These are phyloP conservation scores for Phyllosticta citriasiana DNA, from an alignment of 2,329 filamentous ascomycete genomes.

Conservation along the genomic window DNA sequence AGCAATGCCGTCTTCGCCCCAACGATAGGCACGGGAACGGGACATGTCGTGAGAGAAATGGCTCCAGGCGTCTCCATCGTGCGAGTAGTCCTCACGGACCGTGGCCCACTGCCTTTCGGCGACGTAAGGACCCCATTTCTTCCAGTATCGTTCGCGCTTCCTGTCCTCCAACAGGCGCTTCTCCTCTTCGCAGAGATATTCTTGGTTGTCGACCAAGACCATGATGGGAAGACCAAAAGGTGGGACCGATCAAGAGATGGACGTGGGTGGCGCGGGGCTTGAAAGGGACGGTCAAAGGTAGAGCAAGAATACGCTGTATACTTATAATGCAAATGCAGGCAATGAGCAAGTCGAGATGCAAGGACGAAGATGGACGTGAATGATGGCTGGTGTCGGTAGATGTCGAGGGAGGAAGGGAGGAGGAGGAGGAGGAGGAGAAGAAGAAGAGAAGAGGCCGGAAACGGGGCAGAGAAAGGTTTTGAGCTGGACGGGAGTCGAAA, in stretches of 20 bases:
- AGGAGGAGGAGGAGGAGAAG: background rate
- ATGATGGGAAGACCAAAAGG: conserved; percentile 39
- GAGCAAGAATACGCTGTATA: background rate
- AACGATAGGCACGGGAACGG: conserved; percentile 77
- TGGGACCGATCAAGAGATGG: background rate
- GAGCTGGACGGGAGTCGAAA: background rate
- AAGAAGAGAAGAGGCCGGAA: background rate
- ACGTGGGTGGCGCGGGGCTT: background rate
- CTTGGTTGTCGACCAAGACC: conserved; percentile 82
- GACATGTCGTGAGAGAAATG: conserved; percentile 93
- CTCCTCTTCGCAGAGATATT: conserved; percentile 84
- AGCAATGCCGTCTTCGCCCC: conserved; percentile 95
- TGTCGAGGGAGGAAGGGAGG: background rate
- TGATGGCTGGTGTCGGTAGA: background rate
- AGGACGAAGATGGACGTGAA: background rate
- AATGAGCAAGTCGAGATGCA: background rate
- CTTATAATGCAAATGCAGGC: conserved; percentile 5
- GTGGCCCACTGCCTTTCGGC: conserved; percentile 86
- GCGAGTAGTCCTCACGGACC: conserved; percentile 89
- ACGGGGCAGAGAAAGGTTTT: conserved; percentile 4
- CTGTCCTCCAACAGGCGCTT: conserved; percentile 79
- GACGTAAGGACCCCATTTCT: conserved; percentile 94
- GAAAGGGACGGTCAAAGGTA: background rate
- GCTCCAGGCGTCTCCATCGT: conserved; percentile 88
- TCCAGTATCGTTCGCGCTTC: conserved; percentile 84